phyloP scores from a whole-genome alignment of 257 asterid genomes.

The Linaria vulgaris region DNA sequence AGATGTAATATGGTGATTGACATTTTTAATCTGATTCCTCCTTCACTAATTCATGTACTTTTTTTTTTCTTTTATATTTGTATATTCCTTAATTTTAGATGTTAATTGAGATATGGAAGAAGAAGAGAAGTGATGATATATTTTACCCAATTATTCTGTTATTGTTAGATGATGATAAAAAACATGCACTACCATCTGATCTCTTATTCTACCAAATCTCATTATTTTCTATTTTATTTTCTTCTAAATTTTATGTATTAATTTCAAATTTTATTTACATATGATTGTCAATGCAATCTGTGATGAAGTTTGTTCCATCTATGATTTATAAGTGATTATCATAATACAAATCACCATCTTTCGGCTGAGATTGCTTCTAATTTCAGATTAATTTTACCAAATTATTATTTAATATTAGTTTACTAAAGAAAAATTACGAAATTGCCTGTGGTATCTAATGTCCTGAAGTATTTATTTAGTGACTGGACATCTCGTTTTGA shows the following conservation, averaged over 20 bases:
- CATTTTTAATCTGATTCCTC: slow-evolving; percentile 37
- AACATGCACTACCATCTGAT: slow-evolving; percentile 98
- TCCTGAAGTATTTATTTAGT: slow-evolving; percentile 41
- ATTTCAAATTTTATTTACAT: too few species aligned
- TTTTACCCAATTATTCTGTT: slow-evolving; percentile 57
- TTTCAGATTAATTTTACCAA: not conserved
- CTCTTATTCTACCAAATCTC: slow-evolving; percentile 32
- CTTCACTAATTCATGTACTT: not conserved
- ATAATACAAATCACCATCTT: slow-evolving; percentile 49
- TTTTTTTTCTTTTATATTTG: not conserved
- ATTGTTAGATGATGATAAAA: slow-evolving; percentile 64
- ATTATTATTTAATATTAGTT: not conserved
- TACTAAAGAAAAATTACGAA: not conserved
- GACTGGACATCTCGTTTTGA: slow-evolving; percentile 51
- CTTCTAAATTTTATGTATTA: not conserved
- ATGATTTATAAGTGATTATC: slow-evolving; percentile 52
- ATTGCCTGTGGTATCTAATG: slow-evolving; percentile 60
- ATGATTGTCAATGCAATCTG: slow-evolving; percentile 30
- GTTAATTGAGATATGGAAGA: slow-evolving; percentile 26
- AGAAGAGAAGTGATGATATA: slow-evolving; percentile 60
- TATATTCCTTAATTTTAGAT: not conserved
- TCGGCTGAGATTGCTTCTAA: slow-evolving; percentile 49
- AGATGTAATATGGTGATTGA: slow-evolving; percentile 54
- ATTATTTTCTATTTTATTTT: not conserved
- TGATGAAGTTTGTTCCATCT: slow-evolving; percentile 38